Base-by-base conservation (phyloP, 2,329 filamentous ascomycete species). In the Diaporthe humulicola region DNA sequence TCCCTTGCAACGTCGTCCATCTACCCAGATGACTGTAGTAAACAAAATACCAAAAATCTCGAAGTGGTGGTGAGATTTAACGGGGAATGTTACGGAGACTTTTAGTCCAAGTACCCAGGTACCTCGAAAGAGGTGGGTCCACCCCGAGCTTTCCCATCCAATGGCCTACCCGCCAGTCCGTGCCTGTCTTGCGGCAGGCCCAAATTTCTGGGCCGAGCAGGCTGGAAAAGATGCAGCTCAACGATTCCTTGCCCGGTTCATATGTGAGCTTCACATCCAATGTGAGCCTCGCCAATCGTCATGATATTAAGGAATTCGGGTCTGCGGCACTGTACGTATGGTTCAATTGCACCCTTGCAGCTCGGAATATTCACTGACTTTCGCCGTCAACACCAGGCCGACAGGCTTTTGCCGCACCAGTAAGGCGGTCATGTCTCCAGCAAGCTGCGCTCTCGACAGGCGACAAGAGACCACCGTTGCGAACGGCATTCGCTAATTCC, bases 291-390 rank as follows among this genome's bases (percentile, higher is more conserved):
- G 77, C 81, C 82, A 83, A 33, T 45, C 60, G 48, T 80, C 78
- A 92, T 91, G 90, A 90, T 91, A 80, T 79, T 90, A 78, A 87
- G 89, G 85, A 90, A 86, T 81, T 83, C 86, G 77, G 85, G 85
- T 71, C 83, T 87, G 82, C 89, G 89, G 88, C 85, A 90, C 82
- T 87, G 90, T 91, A 83, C 79, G 86, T 79, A 28, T 5, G 22
- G 36, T 19, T 2, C 70, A 6, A 25, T 15, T 12, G n/a, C 40
- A 40, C 33, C 12, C 6, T 4, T n/a, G 0, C 15, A 9, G 9
- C 10, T n/a, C 7, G 48, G 2, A 25, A 3, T 14, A n/a, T 2
- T 14, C 28, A 73, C 58, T 77, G 75, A 81, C 81, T 80, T 69
- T 79, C 75, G 50, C 4, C 42, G 22, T 60, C 71, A 58, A 60